These are phyloP conservation scores for Aspergillus bridgeri DNA, from an alignment of 495 filamentous ascomycete species.

Conservation along the genomic window DNA sequence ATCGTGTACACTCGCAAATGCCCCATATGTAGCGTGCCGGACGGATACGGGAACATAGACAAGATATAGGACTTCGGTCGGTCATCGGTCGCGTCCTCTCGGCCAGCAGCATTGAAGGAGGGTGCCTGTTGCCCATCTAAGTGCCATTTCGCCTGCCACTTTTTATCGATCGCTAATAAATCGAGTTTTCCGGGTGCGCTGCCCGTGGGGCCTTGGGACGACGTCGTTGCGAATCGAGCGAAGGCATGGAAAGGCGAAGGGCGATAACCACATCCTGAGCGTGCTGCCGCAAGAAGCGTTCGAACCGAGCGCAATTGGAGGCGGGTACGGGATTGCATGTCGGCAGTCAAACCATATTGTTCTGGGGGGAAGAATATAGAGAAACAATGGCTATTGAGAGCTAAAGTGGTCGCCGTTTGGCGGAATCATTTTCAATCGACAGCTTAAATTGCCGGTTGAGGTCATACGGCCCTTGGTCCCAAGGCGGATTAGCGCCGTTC, in stretches of 20 bases:
- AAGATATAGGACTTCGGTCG: constrained; percentile 69
- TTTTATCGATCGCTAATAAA: constrained; percentile 62
- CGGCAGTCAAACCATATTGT: constrained; percentile 16
- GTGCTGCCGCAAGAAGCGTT: constrained; percentile 20
- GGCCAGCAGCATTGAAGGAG: constrained; percentile 5
- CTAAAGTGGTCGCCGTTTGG: not conserved
- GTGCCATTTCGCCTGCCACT: constrained; percentile 68
- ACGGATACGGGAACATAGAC: constrained; percentile 93
- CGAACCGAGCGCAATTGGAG: constrained; percentile 26
- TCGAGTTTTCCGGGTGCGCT: constrained; percentile 44
- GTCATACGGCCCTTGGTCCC: constrained; percentile 15
- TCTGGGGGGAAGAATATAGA: not conserved
- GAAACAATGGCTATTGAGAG: too few relatives aligned
- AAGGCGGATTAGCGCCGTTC: constrained; percentile 26
- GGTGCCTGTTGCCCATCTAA: constrained; percentile 17
- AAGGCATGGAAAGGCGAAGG: constrained; percentile 14
- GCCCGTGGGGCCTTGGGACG: constrained; percentile 23
- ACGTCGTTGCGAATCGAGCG: constrained; percentile 17
- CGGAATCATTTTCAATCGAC: not conserved
- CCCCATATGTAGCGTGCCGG: constrained; percentile 83
- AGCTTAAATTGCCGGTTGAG: constrained; percentile 1
- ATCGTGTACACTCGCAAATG: constrained; percentile 90
- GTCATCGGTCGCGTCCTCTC: not conserved
- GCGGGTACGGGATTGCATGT: constrained; percentile 31
- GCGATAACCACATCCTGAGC: constrained; percentile 18